A percentile compares a stretch with the other conserved stretches of the same genome.
These are phyloP conservation scores for Vitis cinerea DNA, from an alignment of 164 flowering plant species.

Conservation along the genomic window DNA sequence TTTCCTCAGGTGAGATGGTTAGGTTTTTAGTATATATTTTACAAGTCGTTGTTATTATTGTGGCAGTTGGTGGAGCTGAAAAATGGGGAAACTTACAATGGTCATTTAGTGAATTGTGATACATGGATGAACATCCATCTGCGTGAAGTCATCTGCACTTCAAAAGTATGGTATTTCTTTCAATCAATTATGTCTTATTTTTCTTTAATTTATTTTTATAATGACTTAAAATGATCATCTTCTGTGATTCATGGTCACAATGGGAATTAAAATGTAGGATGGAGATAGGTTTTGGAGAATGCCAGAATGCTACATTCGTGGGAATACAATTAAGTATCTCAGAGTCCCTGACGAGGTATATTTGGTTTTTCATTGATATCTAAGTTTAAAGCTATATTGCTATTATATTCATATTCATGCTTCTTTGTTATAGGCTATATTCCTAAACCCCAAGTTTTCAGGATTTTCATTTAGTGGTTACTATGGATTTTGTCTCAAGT, in stretches of 20 bases:
- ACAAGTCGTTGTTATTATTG: too few species aligned
- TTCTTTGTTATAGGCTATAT: too few species aligned
- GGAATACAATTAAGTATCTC: constrained; percentile 96
- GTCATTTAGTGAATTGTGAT: constrained; percentile 95
- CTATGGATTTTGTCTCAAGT: too few species aligned
- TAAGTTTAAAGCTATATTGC: too few species aligned
- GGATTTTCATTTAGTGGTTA: too few species aligned
- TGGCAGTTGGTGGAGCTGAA: constrained; percentile 65
- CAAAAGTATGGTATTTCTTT: constrained; percentile 51
- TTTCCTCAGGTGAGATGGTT: too few species aligned
- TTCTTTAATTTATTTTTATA: neutral
- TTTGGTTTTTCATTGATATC: neutral
- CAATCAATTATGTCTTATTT: neutral
- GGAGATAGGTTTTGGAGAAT: constrained; percentile 98
- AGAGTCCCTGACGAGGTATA: constrained; percentile 98
- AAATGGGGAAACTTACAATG: constrained; percentile 97
- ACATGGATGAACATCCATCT: constrained; percentile 99
- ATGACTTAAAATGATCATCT: too few species aligned
- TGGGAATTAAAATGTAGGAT: constrained; percentile 44
- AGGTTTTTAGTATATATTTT: too few species aligned
- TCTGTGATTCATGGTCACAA: neutral
- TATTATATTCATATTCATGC: too few species aligned
- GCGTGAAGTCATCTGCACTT: constrained; percentile 95
- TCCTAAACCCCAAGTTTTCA: too few species aligned
- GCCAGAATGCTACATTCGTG: constrained; percentile 98